phyloP scores from a whole-genome alignment of 495 filamentous ascomycete species.

The Saxophila tyrrhenica region DNA sequence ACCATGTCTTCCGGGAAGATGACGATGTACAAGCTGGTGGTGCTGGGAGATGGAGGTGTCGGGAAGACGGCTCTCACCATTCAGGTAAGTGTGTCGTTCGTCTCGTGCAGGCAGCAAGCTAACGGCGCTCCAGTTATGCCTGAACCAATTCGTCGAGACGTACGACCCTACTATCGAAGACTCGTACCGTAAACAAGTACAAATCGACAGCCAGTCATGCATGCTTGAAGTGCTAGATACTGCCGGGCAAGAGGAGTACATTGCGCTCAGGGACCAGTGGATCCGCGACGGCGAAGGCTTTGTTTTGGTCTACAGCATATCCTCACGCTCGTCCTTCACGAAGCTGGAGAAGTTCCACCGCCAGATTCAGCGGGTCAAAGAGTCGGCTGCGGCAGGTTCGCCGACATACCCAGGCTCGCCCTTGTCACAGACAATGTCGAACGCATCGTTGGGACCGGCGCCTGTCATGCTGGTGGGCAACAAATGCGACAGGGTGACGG shows the following conservation, averaged over 20 bases:
- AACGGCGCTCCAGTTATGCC: conserved; percentile 45
- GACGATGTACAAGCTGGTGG: conserved; percentile 97
- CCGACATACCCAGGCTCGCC: conserved; percentile 58
- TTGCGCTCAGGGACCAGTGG: conserved; percentile 93
- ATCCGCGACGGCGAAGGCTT: conserved; percentile 97
- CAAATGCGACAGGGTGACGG: conserved; percentile 91
- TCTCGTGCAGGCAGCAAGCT: too few species aligned
- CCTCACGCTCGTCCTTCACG: conserved; percentile 84
- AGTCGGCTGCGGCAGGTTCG: conserved; percentile 66
- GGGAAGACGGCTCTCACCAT: conserved; percentile 97
- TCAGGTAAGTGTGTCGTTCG: conserved; percentile 60
- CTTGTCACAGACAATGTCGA: conserved; percentile 40
- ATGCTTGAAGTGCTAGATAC: conserved; percentile 99
- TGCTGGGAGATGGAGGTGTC: conserved; percentile 85
- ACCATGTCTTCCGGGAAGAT: conserved; percentile 63
- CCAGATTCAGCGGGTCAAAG: conserved; percentile 95
- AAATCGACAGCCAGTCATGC: conserved; percentile 91
- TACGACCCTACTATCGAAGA: conserved; percentile 98
- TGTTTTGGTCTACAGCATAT: conserved; percentile 95
- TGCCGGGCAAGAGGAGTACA: conserved; percentile 98
- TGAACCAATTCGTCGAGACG: conserved; percentile 73
- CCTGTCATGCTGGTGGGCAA: conserved; percentile 98
- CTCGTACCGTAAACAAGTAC: conserved; percentile 95
- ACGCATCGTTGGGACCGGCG: conserved; percentile 54
- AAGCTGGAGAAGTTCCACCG: conserved; percentile 92